phyloP scores from a whole-genome alignment of 208 protist species.

The Leptomonas pyrrhocoris region DNA sequence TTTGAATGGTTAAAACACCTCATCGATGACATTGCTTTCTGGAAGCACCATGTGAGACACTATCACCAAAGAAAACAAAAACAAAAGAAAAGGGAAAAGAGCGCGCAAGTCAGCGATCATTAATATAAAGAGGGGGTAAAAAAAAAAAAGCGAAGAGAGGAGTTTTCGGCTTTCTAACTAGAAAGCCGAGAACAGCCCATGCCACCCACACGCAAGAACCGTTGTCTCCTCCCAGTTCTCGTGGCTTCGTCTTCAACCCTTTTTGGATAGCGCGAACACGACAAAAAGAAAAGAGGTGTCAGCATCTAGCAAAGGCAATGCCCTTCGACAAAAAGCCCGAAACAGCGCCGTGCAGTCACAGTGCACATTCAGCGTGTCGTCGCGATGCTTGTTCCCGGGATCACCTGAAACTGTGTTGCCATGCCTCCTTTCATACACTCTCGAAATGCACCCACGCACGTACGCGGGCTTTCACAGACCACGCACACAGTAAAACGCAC shows the following conservation, averaged over 20 bases:
- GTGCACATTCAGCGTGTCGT: not conserved
- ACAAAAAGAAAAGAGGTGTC: conserved; percentile 12
- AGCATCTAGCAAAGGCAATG: not conserved
- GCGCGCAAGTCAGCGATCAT: not conserved
- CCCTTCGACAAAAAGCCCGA: not conserved
- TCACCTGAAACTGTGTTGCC: not conserved
- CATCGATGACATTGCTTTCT: conserved; percentile 4
- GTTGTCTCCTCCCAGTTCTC: not conserved
- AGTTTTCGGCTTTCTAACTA: not conserved
- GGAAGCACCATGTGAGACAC: conserved; percentile 2
- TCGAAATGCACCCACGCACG: not conserved
- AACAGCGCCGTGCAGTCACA: not conserved
- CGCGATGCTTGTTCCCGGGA: not conserved
- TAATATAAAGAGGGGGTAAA: not conserved
- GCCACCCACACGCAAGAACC: not conserved
- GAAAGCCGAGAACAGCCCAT: not conserved
- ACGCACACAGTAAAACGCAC: too few relatives aligned
- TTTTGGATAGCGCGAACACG: not conserved
- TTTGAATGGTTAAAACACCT: conserved; percentile 10
- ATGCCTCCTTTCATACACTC: not conserved
- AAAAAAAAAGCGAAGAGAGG: conserved; percentile 20
- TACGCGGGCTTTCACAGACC: not conserved
- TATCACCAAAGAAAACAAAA: not conserved
- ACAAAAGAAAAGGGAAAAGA: conserved; percentile 18
- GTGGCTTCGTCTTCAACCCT: not conserved